Evolutionary conservation across 1,139 yeast genomes (phyloP).

Genomic region (Oligophagozyma castellii): DNA sequence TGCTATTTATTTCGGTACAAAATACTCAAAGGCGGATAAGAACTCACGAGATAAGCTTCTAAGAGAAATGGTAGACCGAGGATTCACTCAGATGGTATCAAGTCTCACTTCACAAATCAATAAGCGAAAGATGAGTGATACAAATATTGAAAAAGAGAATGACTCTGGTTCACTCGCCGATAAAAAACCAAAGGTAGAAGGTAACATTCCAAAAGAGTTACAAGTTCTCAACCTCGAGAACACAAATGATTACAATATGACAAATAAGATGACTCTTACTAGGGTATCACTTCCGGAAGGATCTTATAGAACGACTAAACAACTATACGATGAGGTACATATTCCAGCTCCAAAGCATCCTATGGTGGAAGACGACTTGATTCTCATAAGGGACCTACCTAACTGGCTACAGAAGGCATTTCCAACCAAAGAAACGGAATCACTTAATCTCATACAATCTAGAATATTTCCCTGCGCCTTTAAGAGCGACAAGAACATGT

Average conservation of each 20-base stretch:
- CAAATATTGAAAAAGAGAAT: too few species aligned
- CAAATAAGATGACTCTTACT: constrained; percentile 46
- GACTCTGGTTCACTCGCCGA: constrained; percentile 4
- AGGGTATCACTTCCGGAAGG: constrained; percentile 71
- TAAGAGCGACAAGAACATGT: constrained; percentile 50
- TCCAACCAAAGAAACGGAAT: constrained; percentile 48
- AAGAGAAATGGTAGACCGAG: constrained; percentile 24
- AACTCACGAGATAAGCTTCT: constrained; percentile 25
- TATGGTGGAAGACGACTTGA: constrained; percentile 34
- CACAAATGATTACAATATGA: constrained; percentile 57
- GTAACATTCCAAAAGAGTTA: constrained; percentile 26
- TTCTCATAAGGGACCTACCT: constrained; percentile 54
- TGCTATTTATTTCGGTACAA: constrained; percentile 41
- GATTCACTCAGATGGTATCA: constrained; percentile 23
- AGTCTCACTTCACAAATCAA: too few species aligned
- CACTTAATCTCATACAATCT: constrained; percentile 75
- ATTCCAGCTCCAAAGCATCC: constrained; percentile 63
- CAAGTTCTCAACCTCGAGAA: constrained; percentile 49
- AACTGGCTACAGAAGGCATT: constrained; percentile 73
- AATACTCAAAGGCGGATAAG: constrained; percentile 29
- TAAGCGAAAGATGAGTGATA: constrained; percentile 25
- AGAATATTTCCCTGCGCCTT: constrained; percentile 71
- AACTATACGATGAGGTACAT: constrained; percentile 72
- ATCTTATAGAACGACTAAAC: constrained; percentile 61
- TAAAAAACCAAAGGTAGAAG: constrained; percentile 5